Conservation (phyloP, 2,329 filamentous ascomycete genomes). For the Calonectria montana region DNA sequence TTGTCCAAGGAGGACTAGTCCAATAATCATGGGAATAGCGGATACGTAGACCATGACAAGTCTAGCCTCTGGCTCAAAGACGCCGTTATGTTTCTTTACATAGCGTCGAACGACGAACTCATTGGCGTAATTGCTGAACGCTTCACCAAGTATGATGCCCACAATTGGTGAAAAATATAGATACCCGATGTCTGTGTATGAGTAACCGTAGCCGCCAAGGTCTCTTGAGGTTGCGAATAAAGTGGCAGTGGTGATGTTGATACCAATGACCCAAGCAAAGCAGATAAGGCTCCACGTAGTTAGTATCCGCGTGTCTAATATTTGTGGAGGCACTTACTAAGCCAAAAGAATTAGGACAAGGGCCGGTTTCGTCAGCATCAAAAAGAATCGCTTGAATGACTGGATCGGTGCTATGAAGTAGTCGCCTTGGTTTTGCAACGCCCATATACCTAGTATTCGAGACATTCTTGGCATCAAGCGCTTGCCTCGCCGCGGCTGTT, state of each 20-base stretch:
- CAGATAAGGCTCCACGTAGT: slow-evolving; percentile 40
- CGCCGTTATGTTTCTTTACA: slow-evolving; percentile 59
- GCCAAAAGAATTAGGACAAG: slow-evolving; percentile 23
- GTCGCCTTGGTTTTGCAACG: slow-evolving; percentile 27
- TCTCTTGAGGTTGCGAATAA: slow-evolving; percentile 49
- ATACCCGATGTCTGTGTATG: slow-evolving; percentile 60
- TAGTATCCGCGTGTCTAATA: neutral
- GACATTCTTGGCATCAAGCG: slow-evolving; percentile 40
- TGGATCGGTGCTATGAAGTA: slow-evolving; percentile 24
- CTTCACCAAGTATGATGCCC: slow-evolving; percentile 64
- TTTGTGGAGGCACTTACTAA: slow-evolving; percentile 13
- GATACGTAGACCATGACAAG: slow-evolving; percentile 60
- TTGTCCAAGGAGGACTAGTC: slow-evolving; percentile 64
- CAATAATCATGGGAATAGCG: slow-evolving; percentile 60
- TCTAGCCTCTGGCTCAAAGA: slow-evolving; percentile 67
- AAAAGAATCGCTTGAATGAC: slow-evolving; percentile 27
- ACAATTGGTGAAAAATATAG: slow-evolving; percentile 71
- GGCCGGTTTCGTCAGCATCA: slow-evolving; percentile 28
- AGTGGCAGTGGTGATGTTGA: slow-evolving; percentile 67
- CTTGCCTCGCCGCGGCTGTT: slow-evolving; percentile 50
- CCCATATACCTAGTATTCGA: slow-evolving; percentile 30
- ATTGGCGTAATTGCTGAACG: slow-evolving; percentile 67
- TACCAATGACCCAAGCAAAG: slow-evolving; percentile 64
- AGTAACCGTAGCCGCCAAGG: slow-evolving; percentile 61
- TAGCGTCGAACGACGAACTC: slow-evolving; percentile 60